Conservation (phyloP, 257 asterid genomes). For the Rehmannia glutinosa region DNA sequence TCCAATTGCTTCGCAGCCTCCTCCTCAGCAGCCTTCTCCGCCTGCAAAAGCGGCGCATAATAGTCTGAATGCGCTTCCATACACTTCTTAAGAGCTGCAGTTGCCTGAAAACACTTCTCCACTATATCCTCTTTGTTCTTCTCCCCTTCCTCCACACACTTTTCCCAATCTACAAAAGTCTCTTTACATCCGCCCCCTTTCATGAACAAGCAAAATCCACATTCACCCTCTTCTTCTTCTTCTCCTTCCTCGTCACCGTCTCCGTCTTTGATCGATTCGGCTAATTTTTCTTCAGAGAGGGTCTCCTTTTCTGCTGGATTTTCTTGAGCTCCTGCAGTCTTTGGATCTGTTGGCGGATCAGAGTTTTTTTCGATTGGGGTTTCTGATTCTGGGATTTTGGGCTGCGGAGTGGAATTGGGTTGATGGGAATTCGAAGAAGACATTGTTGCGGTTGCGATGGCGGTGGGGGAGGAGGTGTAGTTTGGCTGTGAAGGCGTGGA, state of each 20-base stretch:
- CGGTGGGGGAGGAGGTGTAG: conserved; percentile 22
- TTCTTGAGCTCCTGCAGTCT: too few species aligned
- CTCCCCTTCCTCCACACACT: conserved; percentile 71
- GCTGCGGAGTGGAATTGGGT: conserved; percentile 14
- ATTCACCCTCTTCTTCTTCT: conserved; percentile 64
- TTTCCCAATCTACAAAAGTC: conserved; percentile 59
- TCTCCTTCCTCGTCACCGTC: conserved; percentile 29
- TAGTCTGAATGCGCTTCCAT: conserved; percentile 77
- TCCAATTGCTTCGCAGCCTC: conserved; percentile 48
- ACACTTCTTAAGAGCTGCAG: conserved; percentile 58
- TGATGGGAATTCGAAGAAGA: conserved; percentile 29
- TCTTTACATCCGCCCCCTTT: conserved; percentile 84
- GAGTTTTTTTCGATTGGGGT: conserved; percentile 5
- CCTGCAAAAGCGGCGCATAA: conserved; percentile 63
- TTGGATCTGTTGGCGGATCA: conserved; percentile 20
- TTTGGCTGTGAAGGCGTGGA: conserved; percentile 26
- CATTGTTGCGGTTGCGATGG: conserved; percentile 33
- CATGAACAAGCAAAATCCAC: conserved; percentile 86
- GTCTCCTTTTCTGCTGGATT: background rate
- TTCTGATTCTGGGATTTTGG: conserved; percentile 9
- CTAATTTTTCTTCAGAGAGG: background rate
- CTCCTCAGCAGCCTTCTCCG: conserved; percentile 59
- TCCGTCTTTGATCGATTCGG: background rate
- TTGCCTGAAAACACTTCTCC: conserved; percentile 55
- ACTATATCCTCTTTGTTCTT: conserved; percentile 52